Base-by-base conservation (phyloP, 1,284 basidiomycete genomes). In the Limonomyces culmigenus region DNA sequence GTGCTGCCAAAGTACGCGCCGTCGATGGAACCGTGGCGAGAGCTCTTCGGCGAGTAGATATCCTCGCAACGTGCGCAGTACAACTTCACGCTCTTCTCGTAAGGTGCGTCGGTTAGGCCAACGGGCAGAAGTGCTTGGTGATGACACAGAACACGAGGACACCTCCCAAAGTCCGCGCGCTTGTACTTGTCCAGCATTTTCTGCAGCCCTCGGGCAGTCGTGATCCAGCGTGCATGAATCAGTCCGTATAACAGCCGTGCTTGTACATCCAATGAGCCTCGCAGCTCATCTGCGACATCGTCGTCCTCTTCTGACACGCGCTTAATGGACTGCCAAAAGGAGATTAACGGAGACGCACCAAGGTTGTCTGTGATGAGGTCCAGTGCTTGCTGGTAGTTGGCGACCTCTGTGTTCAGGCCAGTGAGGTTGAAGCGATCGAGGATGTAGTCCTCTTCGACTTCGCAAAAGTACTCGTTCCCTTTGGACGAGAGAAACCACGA, bases 151-250 rank as follows among this genome's bases (percentile, higher is more conserved):
- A 95, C 91, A 40, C 91, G 83, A 1, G 92, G 91, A 58, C 91
- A 96, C 36, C 91, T 78, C 25, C 91, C 91, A 49, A 96, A 96
- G 55, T 96, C 92, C 37, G 85, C 87, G 47, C 86, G 83, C 57
- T 92, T 93, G 67, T 92, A 95, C 59, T 96, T 96, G 47, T 95
- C 89, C 38, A 92, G 74, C 93, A 98, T 97, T 61, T 97, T 96
- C 31, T 80, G 73, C 18, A 97, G 66, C 4, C 93, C 92, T 11
- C 89, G 69, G 6, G 85, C 78, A 0, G 93, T 98, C 35, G 96
- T 77, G 40, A 98, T 93, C 78, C 91, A 98, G 40, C 92, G 67
- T 23, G 93, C 92, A 49, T 97, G 93, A 39, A 98, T 98, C 34
- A 98, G 67, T 0, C 93, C 93, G 48, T 98, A 98, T 14, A 96